These are phyloP conservation scores for Aspergillus niger DNA, from an alignment of 2,329 filamentous ascomycete species.

Conservation along the genomic window DNA sequence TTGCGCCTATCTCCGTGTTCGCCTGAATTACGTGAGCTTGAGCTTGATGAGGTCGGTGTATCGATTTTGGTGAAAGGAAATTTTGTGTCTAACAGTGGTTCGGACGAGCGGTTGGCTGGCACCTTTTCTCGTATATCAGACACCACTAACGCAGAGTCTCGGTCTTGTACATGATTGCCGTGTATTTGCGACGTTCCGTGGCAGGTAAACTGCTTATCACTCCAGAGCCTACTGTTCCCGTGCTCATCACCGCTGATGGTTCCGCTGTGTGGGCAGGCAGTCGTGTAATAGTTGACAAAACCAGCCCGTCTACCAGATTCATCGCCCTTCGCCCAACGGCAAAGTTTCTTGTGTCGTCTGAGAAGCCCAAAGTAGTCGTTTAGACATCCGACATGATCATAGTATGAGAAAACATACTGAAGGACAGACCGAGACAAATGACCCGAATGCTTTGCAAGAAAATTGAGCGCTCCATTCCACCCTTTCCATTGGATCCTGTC, in stretches of 20 bases:
- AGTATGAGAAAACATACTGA: neutral
- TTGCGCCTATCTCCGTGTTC: too few relatives aligned
- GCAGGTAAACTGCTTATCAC: neutral
- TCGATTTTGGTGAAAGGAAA: too few relatives aligned
- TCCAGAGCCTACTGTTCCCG: neutral
- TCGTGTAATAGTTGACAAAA: constrained; percentile 1
- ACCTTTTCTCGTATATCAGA: too few relatives aligned
- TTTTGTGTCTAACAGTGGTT: too few relatives aligned
- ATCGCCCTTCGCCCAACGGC: neutral
- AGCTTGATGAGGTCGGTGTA: neutral
- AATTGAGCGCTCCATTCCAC: neutral
- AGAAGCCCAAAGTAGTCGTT: neutral
- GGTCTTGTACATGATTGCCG: too few relatives aligned
- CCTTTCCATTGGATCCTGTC: neutral
- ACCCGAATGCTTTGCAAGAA: neutral
- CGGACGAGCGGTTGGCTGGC: too few relatives aligned
- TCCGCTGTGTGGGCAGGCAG: neutral
- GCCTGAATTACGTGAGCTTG: neutral
- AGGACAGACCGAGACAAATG: neutral
- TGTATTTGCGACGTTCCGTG: too few relatives aligned
- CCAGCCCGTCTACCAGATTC: neutral
- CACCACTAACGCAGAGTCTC: too few relatives aligned
- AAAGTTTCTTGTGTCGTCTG: neutral
- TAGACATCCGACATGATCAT: neutral
- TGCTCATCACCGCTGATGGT: neutral